Percentiles rank a stretch among this genome's conserved stretches.
phyloP scores from a whole-genome alignment of 805 yeast genomes.

The Hyphopichia homilentoma region DNA sequence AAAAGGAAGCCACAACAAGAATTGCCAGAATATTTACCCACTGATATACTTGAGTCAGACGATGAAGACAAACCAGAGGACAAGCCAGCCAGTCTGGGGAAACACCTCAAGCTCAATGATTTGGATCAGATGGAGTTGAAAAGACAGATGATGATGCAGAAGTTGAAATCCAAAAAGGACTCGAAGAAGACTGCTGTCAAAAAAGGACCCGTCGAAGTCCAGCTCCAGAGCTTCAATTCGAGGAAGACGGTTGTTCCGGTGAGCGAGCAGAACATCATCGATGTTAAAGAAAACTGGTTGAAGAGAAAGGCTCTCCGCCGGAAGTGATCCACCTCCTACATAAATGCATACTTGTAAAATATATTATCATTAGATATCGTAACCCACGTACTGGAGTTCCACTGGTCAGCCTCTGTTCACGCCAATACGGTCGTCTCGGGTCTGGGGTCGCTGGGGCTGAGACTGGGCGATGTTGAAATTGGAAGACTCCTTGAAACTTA shows the following conservation, averaged over 20 bases:
- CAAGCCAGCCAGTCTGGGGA: slow-evolving; percentile 27
- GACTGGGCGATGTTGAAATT: too few relatives aligned
- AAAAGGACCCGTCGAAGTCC: slow-evolving; percentile 40
- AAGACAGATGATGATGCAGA: slow-evolving; percentile 23
- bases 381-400: too few relatives aligned
- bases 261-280: slow-evolving; percentile 29
- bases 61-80: slow-evolving; percentile 13
- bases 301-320: slow-evolving; percentile 35
- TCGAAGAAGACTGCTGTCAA: slow-evolving; percentile 20
- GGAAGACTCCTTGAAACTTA: slow-evolving; percentile 8
- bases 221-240: slow-evolving; percentile 23
- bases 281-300: slow-evolving; percentile 35
- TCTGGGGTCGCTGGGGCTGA: background rate
- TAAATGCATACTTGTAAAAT: slow-evolving; percentile 1
- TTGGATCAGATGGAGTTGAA: slow-evolving; percentile 27
- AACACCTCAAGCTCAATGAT: background rate
- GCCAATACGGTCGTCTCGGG: background rate
- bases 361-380: background rate
- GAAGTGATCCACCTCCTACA: too few relatives aligned
- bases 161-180: slow-evolving; percentile 15
- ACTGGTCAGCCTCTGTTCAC: background rate
- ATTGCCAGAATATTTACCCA: slow-evolving; percentile 42
- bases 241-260: slow-evolving; percentile 30
- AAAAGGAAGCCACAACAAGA: slow-evolving; percentile 13
- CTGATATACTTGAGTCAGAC: slow-evolving; percentile 29